A percentile compares a stretch with the other conserved stretches of the same genome.
These are phyloP conservation scores for Candida tropicalis DNA, from an alignment of 1,139 yeast genomes.

Conservation along the genomic window DNA sequence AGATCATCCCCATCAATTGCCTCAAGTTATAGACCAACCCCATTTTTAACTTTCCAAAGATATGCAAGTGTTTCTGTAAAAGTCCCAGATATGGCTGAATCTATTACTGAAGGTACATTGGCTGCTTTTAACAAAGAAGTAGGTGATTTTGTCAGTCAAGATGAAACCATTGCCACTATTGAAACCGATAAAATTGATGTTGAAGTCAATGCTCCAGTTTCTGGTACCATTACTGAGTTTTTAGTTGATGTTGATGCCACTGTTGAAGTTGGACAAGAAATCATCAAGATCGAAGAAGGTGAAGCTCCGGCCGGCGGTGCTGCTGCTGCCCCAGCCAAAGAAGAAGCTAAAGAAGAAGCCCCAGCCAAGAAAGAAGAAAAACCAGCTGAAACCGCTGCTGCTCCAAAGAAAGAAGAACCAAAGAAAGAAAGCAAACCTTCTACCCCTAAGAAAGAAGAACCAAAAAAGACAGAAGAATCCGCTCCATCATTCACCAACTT, in stretches of 20 bases:
- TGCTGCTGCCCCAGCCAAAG: slow-evolving; percentile 35
- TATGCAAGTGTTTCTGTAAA: slow-evolving; percentile 61
- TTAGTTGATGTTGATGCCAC: slow-evolving; percentile 88
- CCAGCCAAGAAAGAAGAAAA: slow-evolving; percentile 50
- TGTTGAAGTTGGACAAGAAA: slow-evolving; percentile 94
- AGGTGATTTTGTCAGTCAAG: slow-evolving; percentile 87
- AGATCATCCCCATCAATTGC: slow-evolving; percentile 5
- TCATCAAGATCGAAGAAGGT: slow-evolving; percentile 89
- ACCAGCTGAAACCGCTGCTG: slow-evolving; percentile 49
- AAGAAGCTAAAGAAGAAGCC: slow-evolving; percentile 22
- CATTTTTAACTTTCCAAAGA: slow-evolving; percentile 30
- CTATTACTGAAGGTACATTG: slow-evolving; percentile 95
- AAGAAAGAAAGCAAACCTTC: slow-evolving; percentile 22
- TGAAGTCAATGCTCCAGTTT: slow-evolving; percentile 91
- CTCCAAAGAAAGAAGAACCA: slow-evolving; percentile 47
- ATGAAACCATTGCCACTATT: slow-evolving; percentile 93
- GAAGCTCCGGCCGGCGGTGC: slow-evolving; percentile 75
- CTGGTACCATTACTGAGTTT: slow-evolving; percentile 87
- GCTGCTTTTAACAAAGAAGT: slow-evolving; percentile 76
- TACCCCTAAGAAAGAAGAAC: slow-evolving; percentile 22
- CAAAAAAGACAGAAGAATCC: slow-evolving; percentile 22
- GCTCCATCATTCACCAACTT: slow-evolving; percentile 61
- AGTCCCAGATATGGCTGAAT: slow-evolving; percentile 99
- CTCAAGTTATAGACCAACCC: slow-evolving; percentile 6
- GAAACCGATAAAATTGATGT: slow-evolving; percentile 99